phyloP scores from a whole-genome alignment of 169 alveolate species.

The Toxoplasma gondii region DNA sequence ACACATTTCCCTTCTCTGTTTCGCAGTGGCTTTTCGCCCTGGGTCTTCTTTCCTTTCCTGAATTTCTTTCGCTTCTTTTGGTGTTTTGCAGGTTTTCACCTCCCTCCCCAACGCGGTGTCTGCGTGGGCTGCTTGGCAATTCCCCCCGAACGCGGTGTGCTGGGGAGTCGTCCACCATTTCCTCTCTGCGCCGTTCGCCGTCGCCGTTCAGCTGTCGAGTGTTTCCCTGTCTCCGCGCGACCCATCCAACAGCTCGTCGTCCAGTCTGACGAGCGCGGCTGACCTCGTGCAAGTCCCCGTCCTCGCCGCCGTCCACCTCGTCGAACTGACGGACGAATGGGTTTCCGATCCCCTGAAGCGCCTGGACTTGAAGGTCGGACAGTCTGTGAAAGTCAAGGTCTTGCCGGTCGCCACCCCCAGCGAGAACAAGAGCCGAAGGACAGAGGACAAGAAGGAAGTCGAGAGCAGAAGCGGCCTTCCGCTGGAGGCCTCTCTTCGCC shows the following conservation, averaged over 20 bases:
- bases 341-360: conserved; percentile 44
- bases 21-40: not conserved
- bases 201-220: conserved; percentile 35
- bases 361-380: conserved; percentile 34
- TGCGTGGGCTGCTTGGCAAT: conserved; percentile 36
- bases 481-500: conserved; percentile 35
- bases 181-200: conserved; percentile 47
- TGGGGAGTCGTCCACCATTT: conserved; percentile 56
- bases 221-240: not conserved
- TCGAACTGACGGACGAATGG: conserved; percentile 34
- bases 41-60: not conserved
- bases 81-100: not conserved
- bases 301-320: conserved; percentile 37
- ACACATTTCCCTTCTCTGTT: not conserved
- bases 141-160: not conserved
- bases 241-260: not conserved
- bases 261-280: not conserved
- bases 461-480: conserved; percentile 36
- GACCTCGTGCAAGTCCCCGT: not conserved
- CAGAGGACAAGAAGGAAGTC: not conserved
- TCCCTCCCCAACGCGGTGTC: not conserved
- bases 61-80: not conserved
- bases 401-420: conserved; percentile 27
- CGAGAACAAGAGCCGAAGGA: conserved; percentile 45
- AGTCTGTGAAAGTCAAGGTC: conserved; percentile 12